Base-by-base conservation (phyloP, 495 filamentous ascomycete genomes). In the Aspergillus heteromorphus region DNA sequence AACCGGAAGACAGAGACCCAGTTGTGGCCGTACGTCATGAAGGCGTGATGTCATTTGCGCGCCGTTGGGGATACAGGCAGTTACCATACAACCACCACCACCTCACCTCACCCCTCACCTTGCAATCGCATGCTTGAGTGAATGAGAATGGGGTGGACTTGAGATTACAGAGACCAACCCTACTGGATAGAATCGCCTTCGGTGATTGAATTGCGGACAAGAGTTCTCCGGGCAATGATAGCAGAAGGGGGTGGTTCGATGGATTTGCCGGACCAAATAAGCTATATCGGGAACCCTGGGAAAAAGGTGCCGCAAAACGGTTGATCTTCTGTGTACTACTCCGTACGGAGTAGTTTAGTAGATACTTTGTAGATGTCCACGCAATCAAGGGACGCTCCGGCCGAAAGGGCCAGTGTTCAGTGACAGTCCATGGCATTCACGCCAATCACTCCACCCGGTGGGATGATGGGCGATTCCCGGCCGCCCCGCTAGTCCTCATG, bases 11-110 rank as follows among this genome's bases (percentile, higher is more conserved):
- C 30, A 14, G 21, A 23, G 11, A 23, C 34, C 17, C 17, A 20
- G 40, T n/a, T n/a, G 25, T 40, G 54, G 42, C 25, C 34, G 55
- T 62, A 64, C 54, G 58, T 61, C 70, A 74, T 68, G 58, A 69
- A 58, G 29, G 48, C 45, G 66, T 74, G 71, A 74, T 73, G 71
- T 74, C 71, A 74, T 70, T 49, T 54, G 40, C 25, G 20, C 18
- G 47, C 25, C 17, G 40, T n/a, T 17, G 23, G 20, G 13, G 42
- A 9, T 13, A 16, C 6, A 18, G 30, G 40, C 49, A 19, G 48
- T 41, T 43, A 52, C 38, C 47, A 27, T 41, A 36, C 20, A 20
- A 16, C 40, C 27, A 23, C 42, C 18, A 41, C 40, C 40, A 19
- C 19, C 16, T n/a, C n/a, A n/a, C n/a, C n/a, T n/a, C n/a, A n/a